These are phyloP conservation scores for Diaporthe nobilis DNA, from an alignment of 2,329 filamentous ascomycete species.

Conservation along the genomic window DNA sequence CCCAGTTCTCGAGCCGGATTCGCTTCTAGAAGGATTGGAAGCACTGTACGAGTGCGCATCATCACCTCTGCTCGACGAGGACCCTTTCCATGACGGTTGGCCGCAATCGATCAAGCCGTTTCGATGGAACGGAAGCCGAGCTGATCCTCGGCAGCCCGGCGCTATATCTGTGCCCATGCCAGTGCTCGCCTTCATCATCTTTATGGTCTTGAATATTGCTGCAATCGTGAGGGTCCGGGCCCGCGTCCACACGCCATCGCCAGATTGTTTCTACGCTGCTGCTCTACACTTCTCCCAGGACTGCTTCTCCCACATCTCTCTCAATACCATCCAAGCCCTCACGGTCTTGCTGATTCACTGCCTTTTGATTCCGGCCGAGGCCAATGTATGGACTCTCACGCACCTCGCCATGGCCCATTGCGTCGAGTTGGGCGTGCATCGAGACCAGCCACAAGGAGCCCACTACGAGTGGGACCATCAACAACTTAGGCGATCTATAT, in stretches of 20 bases:
- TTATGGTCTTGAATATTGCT: slow-evolving; percentile 23
- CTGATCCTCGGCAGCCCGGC: too few species aligned
- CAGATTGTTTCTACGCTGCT: not conserved
- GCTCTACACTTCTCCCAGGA: not conserved
- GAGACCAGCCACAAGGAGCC: not conserved
- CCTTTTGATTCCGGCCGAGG: slow-evolving; percentile 6
- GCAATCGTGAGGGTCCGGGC: not conserved
- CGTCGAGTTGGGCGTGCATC: not conserved
- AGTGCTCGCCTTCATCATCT: not conserved
- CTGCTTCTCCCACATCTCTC: not conserved
- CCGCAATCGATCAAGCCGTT: not conserved
- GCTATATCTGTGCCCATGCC: slow-evolving; percentile 3
- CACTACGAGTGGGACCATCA: slow-evolving; percentile 1
- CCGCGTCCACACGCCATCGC: not conserved
- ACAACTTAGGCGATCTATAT: not conserved
- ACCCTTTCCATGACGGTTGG: not conserved
- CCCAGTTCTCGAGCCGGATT: not conserved
- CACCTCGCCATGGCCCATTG: slow-evolving; percentile 10
- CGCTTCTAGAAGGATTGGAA: not conserved
- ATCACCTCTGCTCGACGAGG: not conserved
- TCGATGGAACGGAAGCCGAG: not conserved
- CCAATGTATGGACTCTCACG: not conserved
- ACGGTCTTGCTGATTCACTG: slow-evolving; percentile 3
- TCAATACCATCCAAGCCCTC: not conserved
- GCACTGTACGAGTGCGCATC: slow-evolving; percentile 1